Percentiles rank a stretch among this genome's conserved stretches.
phyloP scores from a whole-genome alignment of 805 yeast genomes.

The Cephaloascus fragrans region DNA sequence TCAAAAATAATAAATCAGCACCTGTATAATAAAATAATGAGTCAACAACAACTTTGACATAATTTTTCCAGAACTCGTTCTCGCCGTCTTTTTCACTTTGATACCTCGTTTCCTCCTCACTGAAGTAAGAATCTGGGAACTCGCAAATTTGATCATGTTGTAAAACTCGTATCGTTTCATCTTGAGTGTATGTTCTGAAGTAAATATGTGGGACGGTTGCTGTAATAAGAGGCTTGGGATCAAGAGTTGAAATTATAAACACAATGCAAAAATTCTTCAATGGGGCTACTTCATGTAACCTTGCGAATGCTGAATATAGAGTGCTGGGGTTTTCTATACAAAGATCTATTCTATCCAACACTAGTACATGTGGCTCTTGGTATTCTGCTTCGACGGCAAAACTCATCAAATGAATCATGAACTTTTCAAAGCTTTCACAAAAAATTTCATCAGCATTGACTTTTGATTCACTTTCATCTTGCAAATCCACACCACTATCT shows the following conservation, averaged over 20 bases:
- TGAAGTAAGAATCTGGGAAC: slow-evolving; percentile 8
- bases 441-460: slow-evolving; percentile 17
- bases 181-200: slow-evolving; percentile 26
- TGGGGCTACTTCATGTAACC: slow-evolving; percentile 31
- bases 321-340: slow-evolving; percentile 32
- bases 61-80: slow-evolving; percentile 29
- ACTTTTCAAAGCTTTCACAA: slow-evolving; percentile 32
- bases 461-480: slow-evolving; percentile 11
- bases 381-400: slow-evolving; percentile 20
- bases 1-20: slow-evolving; percentile 24
- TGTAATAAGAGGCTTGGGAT: slow-evolving; percentile 25
- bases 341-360: slow-evolving; percentile 38
- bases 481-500: slow-evolving; percentile 22
- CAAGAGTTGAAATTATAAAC: slow-evolving; percentile 29
- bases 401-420: slow-evolving; percentile 29
- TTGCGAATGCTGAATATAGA: slow-evolving; percentile 26
- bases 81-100: slow-evolving; percentile 4
- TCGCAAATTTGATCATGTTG: slow-evolving; percentile 16
- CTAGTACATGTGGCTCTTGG: slow-evolving; percentile 28
- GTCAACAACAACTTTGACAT: slow-evolving; percentile 33
- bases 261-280: slow-evolving; percentile 23
- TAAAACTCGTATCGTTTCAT: slow-evolving; percentile 26
- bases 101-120: slow-evolving; percentile 6
- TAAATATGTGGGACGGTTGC: slow-evolving; percentile 27
- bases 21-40: slow-evolving; percentile 36